Base-by-base conservation (phyloP, 306 rosid genomes). In the Mimosa bimucronata region DNA sequence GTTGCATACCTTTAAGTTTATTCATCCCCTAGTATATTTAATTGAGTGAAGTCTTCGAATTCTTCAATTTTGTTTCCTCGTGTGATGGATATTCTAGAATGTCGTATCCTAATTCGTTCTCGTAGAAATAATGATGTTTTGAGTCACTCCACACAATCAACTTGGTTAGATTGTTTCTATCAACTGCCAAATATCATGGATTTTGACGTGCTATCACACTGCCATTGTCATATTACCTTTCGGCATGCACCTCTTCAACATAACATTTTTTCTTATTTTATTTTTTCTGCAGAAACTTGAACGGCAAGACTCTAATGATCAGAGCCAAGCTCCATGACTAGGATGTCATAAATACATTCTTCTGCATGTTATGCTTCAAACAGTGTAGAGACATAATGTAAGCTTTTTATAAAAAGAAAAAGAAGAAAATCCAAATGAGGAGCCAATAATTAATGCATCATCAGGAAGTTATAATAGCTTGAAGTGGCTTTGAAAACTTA, bases 201-300 rank as follows among this genome's bases (percentile, higher is more conserved):
- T 76, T 66, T 66, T 55, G 44, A 46, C 46, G 11, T 1, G 55
- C n/a, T 31, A 31, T 52, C 13, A 12, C 64, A 31, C 7, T 77
- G 10, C 46, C 55, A n/a, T 11, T 42, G 29, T 45, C 52, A 19
- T 74, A 40, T 76, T 60, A 21, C 34, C 68, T 67, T 83, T 26
- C 58, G 25, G 72, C 61, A 40, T 55, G 64, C 42, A 41, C 82
- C 57, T 71, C 57, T 75, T 77, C 19, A 34, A 40, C 52, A 77
- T 69, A 40, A 83, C 34, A 7, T 55, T 42, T 55, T 55, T 14
- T 15, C n/a, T n/a, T n/a, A n/a, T 45, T 6, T 12, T 1, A 5
- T 60, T 77, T n/a, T n/a, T n/a, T 46, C 23, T 77, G 87, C 89
- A 88, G 97, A 89, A 92, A 85, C 77, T 82, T 13, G 83, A 84